These are phyloP conservation scores for Rubroboletus satanas DNA, from an alignment of 768 basidiomycete genomes.

Conservation along the genomic window DNA sequence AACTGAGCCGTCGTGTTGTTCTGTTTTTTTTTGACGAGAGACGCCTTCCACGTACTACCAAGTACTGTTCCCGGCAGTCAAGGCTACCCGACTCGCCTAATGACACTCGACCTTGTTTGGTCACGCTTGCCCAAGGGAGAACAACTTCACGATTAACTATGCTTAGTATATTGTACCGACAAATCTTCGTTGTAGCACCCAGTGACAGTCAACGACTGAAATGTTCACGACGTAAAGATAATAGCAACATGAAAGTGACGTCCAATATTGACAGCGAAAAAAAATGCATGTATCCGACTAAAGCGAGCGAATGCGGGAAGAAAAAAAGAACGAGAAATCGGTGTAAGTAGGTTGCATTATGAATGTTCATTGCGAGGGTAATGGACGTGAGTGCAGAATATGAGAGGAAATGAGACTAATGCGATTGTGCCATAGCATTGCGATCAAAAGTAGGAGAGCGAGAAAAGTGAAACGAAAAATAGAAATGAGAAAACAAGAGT, in stretches of 20 bases:
- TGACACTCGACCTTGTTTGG: constrained; percentile 23
- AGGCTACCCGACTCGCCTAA: constrained; percentile 4
- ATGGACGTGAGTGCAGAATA: constrained; percentile 31
- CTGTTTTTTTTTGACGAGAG: constrained; percentile 12
- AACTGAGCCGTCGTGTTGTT: constrained; percentile 6
- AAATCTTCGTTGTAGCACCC: neutral
- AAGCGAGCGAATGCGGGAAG: constrained; percentile 17
- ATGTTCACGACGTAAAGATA: constrained; percentile 12
- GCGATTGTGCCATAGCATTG: constrained; percentile 37
- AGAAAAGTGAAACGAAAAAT: neutral
- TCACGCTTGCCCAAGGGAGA: constrained; percentile 16
- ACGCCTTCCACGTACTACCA: neutral
- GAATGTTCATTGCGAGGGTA: constrained; percentile 35
- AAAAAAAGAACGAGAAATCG: constrained; percentile 17
- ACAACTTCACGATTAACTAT: neutral
- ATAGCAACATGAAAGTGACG: constrained; percentile 13
- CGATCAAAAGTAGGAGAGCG: constrained; percentile 24
- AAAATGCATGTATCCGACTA: constrained; percentile 25
- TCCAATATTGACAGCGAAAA: constrained; percentile 33
- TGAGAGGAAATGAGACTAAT: constrained; percentile 27
- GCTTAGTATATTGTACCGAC: constrained; percentile 16
- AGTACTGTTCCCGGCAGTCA: neutral
- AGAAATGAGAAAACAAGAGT: neutral
- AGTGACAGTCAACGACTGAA: constrained; percentile 1
- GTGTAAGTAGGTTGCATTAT: constrained; percentile 34